A percentile compares a stretch with the other conserved stretches of the same genome.
Conservation (phyloP, 1,139 yeast species). For the Saccharomyces hybrid region DNA sequence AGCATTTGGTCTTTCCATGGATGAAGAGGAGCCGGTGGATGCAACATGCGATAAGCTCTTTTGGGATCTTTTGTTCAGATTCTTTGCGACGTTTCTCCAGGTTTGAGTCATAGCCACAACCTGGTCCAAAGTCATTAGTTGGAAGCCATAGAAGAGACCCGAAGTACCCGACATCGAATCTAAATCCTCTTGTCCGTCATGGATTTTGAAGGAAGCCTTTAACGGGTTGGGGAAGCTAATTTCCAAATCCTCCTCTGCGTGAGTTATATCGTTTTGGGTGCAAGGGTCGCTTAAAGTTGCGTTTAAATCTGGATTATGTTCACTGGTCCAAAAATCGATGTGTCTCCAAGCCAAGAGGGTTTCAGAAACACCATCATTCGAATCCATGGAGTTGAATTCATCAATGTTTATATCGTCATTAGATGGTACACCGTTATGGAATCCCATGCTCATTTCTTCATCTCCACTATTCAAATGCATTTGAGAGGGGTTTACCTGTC, state of each 20-base stretch:
- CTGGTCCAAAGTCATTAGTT: slow-evolving; percentile 58
- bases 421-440: background rate
- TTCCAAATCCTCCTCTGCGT: slow-evolving; percentile 58
- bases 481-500: slow-evolving; percentile 9
- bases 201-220: slow-evolving; percentile 49
- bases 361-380: slow-evolving; percentile 55
- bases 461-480: slow-evolving; percentile 13
- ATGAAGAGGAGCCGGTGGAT: slow-evolving; percentile 3
- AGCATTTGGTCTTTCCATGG: slow-evolving; percentile 5
- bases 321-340: slow-evolving; percentile 53
- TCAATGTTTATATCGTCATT: slow-evolving; percentile 15
- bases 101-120: slow-evolving; percentile 55
- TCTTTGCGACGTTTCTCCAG: slow-evolving; percentile 59
- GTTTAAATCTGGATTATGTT: slow-evolving; percentile 48
- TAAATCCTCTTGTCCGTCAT: slow-evolving; percentile 61
- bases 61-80: slow-evolving; percentile 33
- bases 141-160: slow-evolving; percentile 58
- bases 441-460: slow-evolving; percentile 7
- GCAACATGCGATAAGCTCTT: slow-evolving; percentile 1
- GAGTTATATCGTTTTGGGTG: slow-evolving; percentile 52
- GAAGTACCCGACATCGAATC: slow-evolving; percentile 45
- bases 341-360: slow-evolving; percentile 63
- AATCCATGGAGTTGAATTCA: slow-evolving; percentile 10
- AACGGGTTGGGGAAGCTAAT: slow-evolving; percentile 54
- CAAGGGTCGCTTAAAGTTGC: slow-evolving; percentile 57